Evolutionary conservation across 1,284 basidiomycete genomes (phyloP).

Genomic region (Phylloboletellus chloephorus): DNA sequence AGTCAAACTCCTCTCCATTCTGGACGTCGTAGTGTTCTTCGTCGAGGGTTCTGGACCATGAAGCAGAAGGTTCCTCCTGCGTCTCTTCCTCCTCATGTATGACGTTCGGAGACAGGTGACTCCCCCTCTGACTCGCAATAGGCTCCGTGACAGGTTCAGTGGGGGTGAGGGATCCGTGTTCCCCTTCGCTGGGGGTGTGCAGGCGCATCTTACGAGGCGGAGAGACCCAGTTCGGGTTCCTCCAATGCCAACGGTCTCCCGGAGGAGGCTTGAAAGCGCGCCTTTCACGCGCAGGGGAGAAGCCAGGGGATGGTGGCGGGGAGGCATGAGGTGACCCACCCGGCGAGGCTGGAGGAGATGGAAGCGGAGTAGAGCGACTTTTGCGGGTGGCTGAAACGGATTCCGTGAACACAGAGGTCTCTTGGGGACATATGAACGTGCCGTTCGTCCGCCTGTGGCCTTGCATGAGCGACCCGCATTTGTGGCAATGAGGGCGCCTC

Average conservation of each 20-base stretch:
- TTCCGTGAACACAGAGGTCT: constrained; percentile 14
- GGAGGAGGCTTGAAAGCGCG: constrained; percentile 27
- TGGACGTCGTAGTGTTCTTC: constrained; percentile 11
- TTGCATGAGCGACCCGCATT: constrained; percentile 32
- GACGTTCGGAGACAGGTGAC: constrained; percentile 1
- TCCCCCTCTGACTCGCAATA: constrained; percentile 3
- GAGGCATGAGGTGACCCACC: constrained; percentile 21
- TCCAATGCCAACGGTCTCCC: constrained; percentile 32
- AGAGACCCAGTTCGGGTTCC: constrained; percentile 33
- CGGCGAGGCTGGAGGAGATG: constrained; percentile 28
- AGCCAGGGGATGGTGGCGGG: constrained; percentile 11
- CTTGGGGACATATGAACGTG: constrained; percentile 25
- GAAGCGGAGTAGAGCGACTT: constrained; percentile 26
- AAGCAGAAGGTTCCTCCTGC: constrained; percentile 5
- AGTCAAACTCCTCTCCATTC: constrained; percentile 13
- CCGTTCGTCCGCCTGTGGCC: constrained; percentile 32
- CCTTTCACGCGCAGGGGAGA: constrained; percentile 20
- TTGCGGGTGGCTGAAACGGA: constrained; percentile 13
- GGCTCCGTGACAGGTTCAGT: constrained; percentile 29
- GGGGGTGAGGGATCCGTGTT: constrained; percentile 26
- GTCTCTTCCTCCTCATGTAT: constrained; percentile 12
- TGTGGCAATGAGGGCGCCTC: constrained; percentile 33
- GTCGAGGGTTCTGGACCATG: constrained; percentile 9
- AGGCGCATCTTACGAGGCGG: constrained; percentile 29
- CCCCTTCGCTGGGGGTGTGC: constrained; percentile 22